These are phyloP conservation scores for Fusarium sp. DNA, from an alignment of 2,329 filamentous ascomycete genomes.

Conservation along the genomic window DNA sequence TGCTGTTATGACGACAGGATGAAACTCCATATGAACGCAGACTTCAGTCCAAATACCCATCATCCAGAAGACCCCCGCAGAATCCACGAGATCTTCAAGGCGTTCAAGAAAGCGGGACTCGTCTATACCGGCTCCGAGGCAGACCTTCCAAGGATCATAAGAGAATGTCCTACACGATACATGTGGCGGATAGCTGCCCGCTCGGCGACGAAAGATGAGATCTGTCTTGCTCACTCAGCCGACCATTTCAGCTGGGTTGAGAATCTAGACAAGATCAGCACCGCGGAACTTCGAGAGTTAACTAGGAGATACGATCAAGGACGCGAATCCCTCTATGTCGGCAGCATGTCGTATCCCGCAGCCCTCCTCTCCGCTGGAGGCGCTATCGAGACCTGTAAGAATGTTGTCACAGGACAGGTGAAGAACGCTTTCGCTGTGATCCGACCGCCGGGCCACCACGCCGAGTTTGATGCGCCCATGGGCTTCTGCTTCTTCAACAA, in stretches of 20 bases:
- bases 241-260: constrained; percentile 85
- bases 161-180: constrained; percentile 67
- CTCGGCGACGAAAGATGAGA: constrained; percentile 81
- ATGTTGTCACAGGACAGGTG: constrained; percentile 84
- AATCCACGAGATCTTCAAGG: constrained; percentile 93
- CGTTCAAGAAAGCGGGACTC: constrained; percentile 84
- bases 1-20: constrained; percentile 94
- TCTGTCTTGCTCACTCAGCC: constrained; percentile 81
- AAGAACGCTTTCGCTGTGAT: constrained; percentile 98
- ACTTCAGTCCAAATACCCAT: constrained; percentile 78
- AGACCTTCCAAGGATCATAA: constrained; percentile 64
- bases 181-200: constrained; percentile 85
- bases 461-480: constrained; percentile 86
- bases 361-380: constrained; percentile 89
- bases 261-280: constrained; percentile 62
- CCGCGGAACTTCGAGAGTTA: constrained; percentile 75
- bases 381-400: constrained; percentile 94
- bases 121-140: constrained; percentile 72
- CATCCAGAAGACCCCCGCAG: constrained; percentile 95
- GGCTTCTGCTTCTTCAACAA: constrained; percentile 99
- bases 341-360: constrained; percentile 82
- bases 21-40: constrained; percentile 92
- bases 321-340: constrained; percentile 84
- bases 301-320: constrained; percentile 71
- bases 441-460: constrained; percentile 93